These are phyloP conservation scores for Ormosia semicastrata DNA, from an alignment of 306 rosid genomes.

Conservation along the genomic window DNA sequence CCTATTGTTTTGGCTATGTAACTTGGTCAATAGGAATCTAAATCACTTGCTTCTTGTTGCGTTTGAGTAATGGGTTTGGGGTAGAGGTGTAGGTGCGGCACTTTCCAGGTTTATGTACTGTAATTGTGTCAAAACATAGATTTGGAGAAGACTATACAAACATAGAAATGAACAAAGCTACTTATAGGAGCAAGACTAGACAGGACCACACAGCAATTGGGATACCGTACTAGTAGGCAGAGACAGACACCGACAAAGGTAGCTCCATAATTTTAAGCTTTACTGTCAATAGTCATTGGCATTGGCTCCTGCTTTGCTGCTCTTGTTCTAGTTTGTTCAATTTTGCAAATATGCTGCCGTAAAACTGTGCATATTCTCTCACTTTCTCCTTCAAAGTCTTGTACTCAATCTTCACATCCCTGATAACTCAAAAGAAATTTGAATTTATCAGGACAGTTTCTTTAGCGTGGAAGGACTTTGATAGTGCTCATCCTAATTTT, in stretches of 20 bases:
- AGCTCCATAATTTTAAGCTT: conserved; percentile 34
- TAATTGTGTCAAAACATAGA: too few relatives aligned
- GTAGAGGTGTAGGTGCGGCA: too few relatives aligned
- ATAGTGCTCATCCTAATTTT: too few relatives aligned
- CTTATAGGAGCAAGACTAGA: not conserved
- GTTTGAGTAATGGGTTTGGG: too few relatives aligned
- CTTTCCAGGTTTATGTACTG: too few relatives aligned
- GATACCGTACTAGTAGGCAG: not conserved
- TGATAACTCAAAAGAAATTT: conserved; percentile 12
- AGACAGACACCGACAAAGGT: not conserved
- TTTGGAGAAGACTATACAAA: too few relatives aligned
- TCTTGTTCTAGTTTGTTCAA: conserved; percentile 55
- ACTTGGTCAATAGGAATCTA: too few relatives aligned
- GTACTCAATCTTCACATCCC: conserved; percentile 89
- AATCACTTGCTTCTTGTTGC: too few relatives aligned
- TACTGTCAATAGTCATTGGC: conserved; percentile 60
- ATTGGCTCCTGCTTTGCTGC: conserved; percentile 46
- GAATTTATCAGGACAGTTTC: not conserved
- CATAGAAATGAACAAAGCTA: conserved; percentile 7
- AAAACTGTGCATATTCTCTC: conserved; percentile 80
- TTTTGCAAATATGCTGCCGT: conserved; percentile 83
- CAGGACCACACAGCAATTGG: not conserved
- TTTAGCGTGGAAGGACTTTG: not conserved
- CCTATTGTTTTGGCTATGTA: too few relatives aligned
- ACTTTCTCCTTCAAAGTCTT: conserved; percentile 77